Evolutionary conservation across 164 flowering plant species (phyloP), one percentile per base, ranked within the genome.

Genomic region (Liriodendron chinense): DNA sequence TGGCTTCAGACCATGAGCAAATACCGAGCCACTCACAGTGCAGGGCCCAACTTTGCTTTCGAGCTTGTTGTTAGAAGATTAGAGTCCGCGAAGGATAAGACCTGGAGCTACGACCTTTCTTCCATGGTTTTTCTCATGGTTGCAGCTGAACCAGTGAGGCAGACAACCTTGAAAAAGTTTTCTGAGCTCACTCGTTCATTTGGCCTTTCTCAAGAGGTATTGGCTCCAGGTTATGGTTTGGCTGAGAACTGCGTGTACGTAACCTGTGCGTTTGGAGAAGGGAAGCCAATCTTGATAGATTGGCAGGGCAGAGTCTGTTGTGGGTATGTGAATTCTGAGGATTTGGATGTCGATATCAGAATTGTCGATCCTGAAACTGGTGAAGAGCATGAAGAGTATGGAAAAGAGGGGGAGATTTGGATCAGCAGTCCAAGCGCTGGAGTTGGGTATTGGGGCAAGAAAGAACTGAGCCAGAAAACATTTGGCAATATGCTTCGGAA

Each of bases 251-350:
- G 94, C 78, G 97, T 92, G 26, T 92, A 84, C 81, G 94, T 92
- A 14, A 85, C 87, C 69, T 89, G 94, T 79, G 94, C 97, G 48
- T 92, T 78, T 76, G 97, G 97, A 34, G 87, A 88, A 78, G 84
- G 84, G 65, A 81, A 84, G 34, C 91, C 94, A 16, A 88, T 92
- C 43, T 68, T 86, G 63, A 79, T 88, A 59, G 94, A 92, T 73
- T 92, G 97, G 97, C 91, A 92, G 78, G 93, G 92, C 76, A 85
- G 93, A 70, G 88, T 92, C 28, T 89, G 97, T 48, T 92, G 97
- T 78, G 97, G 97, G 0, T 89, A 92, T 71, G 85, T 80, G 28
- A 72, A 75, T 57, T 74, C 80, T 43, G 71, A 78, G 71, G 75
- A 90, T 80, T 76, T 73, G 25, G 92, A 90, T 83, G 84, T 86